A percentile compares a stretch with the other conserved stretches of the same genome.
These are phyloP conservation scores for Taphrina communis DNA, from an alignment of 1,139 yeast species.

Conservation along the genomic window DNA sequence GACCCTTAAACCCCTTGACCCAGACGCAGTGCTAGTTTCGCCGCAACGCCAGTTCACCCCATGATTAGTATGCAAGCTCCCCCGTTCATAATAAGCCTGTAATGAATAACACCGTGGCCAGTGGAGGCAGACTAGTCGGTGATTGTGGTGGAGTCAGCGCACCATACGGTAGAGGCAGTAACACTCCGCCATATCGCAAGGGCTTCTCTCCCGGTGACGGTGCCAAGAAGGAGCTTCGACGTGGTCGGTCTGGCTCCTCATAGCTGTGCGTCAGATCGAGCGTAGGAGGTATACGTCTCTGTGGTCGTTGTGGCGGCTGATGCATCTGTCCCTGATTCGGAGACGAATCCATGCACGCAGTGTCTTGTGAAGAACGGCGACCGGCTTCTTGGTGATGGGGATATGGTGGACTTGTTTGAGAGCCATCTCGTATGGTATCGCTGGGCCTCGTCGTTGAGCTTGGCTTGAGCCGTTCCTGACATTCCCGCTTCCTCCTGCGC, in stretches of 20 bases:
- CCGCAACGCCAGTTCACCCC: too few relatives aligned
- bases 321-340: neutral
- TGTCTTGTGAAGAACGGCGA: neutral
- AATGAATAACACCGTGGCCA: neutral
- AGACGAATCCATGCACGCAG: neutral
- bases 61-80: too few relatives aligned
- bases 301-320: neutral
- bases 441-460: neutral
- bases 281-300: neutral
- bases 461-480: neutral
- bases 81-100: too few relatives aligned
- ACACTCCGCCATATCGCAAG: neutral
- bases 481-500: constrained; percentile 5
- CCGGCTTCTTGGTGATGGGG: neutral
- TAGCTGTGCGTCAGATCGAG: neutral
- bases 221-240: neutral
- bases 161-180: constrained; percentile 20
- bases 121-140: constrained; percentile 2
- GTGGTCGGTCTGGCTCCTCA: neutral
- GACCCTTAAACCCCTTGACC: too few relatives aligned
- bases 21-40: too few relatives aligned
- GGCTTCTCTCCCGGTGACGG: constrained; percentile 1
- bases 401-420: neutral
- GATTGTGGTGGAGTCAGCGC: constrained; percentile 22
- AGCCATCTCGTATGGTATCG: too few relatives aligned